phyloP scores from a whole-genome alignment of 2,329 filamentous ascomycete genomes.

The Neopestalotiopsis sp. region DNA sequence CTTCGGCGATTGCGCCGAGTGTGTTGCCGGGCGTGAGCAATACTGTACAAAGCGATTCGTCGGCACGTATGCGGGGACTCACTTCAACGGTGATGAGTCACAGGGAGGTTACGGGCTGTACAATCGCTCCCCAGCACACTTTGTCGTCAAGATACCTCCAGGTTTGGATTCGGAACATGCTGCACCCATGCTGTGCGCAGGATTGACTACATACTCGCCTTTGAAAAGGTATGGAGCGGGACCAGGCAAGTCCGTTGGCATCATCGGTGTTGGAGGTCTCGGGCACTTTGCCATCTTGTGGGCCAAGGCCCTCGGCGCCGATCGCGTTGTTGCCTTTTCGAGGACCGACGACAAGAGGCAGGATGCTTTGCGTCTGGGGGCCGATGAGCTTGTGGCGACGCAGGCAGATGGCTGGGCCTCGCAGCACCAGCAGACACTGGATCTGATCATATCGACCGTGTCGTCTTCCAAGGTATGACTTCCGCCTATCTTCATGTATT shows the following conservation, averaged over 20 bases:
- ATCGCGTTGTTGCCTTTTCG: constrained; percentile 19
- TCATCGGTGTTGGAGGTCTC: constrained; percentile 16
- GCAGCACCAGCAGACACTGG: constrained; percentile 5
- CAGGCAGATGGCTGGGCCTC: constrained; percentile 12
- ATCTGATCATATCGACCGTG: constrained; percentile 19
- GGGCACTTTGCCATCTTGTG: constrained; percentile 19
- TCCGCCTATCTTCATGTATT: too few species aligned
- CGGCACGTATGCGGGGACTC: constrained; percentile 13
- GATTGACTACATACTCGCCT: constrained; percentile 16
- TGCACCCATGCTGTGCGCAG: constrained; percentile 18
- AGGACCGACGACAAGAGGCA: constrained; percentile 15
- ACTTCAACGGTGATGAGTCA: constrained; percentile 36
- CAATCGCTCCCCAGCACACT: constrained; percentile 34
- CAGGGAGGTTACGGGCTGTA: constrained; percentile 53
- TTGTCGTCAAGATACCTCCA: constrained; percentile 37
- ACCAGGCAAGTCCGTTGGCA: constrained; percentile 16
- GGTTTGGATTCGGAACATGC: constrained; percentile 14
- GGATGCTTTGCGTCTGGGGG: constrained; percentile 16
- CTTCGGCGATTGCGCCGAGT: constrained; percentile 46
- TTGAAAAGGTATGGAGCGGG: constrained; percentile 17
- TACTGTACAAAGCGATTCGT: constrained; percentile 11
- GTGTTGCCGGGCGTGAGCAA: constrained; percentile 10
- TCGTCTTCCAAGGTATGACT: neutral
- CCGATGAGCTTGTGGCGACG: constrained; percentile 16
- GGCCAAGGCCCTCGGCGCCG: constrained; percentile 19